Evolutionary conservation across 805 yeast genomes (phyloP).

Genomic region (Sporopachydermia lactativora): DNA sequence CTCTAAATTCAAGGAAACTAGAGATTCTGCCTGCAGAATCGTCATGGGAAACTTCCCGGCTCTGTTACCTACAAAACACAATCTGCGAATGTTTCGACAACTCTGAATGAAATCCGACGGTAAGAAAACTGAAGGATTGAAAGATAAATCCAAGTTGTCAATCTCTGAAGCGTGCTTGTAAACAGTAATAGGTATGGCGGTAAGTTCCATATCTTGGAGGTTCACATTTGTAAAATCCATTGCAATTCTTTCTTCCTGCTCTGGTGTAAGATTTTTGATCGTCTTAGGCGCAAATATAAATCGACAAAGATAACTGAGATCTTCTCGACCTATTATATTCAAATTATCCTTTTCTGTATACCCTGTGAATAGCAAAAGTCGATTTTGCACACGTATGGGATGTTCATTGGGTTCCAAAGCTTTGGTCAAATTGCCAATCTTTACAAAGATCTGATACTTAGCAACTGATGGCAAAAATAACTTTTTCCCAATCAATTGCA

Average conservation of each 20-base stretch:
- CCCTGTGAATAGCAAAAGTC: conserved; percentile 61
- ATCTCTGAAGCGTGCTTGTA: conserved; percentile 73
- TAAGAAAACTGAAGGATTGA: conserved; percentile 72
- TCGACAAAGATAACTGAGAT: conserved; percentile 67
- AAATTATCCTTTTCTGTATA: conserved; percentile 65
- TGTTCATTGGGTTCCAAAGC: conserved; percentile 57
- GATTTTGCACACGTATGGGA: conserved; percentile 68
- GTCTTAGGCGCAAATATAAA: conserved; percentile 57
- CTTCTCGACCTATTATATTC: conserved; percentile 71
- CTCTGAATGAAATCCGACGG: conserved; percentile 79
- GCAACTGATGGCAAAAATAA: conserved; percentile 57
- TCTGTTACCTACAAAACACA: conserved; percentile 60
- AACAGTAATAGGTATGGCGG: conserved; percentile 73
- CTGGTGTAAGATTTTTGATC: conserved; percentile 45
- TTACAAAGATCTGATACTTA: conserved; percentile 61
- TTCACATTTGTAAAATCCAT: conserved; percentile 62
- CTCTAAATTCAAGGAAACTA: conserved; percentile 58
- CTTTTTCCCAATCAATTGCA: conserved; percentile 60
- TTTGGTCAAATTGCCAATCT: conserved; percentile 65
- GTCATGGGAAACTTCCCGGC: conserved; percentile 62
- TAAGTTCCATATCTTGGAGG: conserved; percentile 56
- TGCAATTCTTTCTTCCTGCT: conserved; percentile 42
- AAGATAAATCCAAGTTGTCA: conserved; percentile 66
- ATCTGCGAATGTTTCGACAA: conserved; percentile 52
- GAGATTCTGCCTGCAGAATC: conserved; percentile 51